Evolutionary conservation across 176 grass and related monocot genomes (phyloP), one percentile per base, ranked within the genome.

Genomic region (Rhynchospora breviuscula): DNA sequence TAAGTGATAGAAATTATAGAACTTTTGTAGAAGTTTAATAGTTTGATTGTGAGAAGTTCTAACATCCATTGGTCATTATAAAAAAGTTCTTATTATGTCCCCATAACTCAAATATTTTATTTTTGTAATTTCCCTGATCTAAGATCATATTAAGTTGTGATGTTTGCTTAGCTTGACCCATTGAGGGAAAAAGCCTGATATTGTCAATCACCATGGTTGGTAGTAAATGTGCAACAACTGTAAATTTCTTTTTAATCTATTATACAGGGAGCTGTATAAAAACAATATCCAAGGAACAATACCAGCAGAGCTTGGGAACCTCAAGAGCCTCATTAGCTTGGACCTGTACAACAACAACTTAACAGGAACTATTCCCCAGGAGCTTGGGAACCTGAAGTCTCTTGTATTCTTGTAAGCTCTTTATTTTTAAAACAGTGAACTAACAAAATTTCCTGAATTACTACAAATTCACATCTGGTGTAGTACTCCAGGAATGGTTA

Each of bases 271-370:
- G 70, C 87, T 97, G 17, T 97, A 97, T 46, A 93, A 87, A 64
- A 97, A 97, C 69, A 91, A 91, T 76, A 86, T 97, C 74, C 81
- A 89, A 81, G 91, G 91, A 14, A 89, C 87, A 63, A 93, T 93
- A 53, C 91, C 91, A 62, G 22, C 69, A 43, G 85, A 93, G 29
- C 84, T 97, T 73, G 89, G 93, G 47, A 93, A 87, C 51, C 85
- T 93, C 48, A 93, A 91, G 65, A 91, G 44, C 71, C 89, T 97
- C 81, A 85, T 97, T 61, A 93, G 91, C 81, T 64, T 97, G 83
- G 93, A 93, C 46, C 77, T 97, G 85, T 97, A 97, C 82, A 89
- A 89, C 77, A 97, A 97, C 78, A 97, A 97, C 65, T 85, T 97
- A 48, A 87, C 93, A 31, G 87, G 93, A 57, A 76, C 58, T 44